phyloP scores from a whole-genome alignment of 2,329 filamentous ascomycete genomes.

The Fusarium nisikadoi region DNA sequence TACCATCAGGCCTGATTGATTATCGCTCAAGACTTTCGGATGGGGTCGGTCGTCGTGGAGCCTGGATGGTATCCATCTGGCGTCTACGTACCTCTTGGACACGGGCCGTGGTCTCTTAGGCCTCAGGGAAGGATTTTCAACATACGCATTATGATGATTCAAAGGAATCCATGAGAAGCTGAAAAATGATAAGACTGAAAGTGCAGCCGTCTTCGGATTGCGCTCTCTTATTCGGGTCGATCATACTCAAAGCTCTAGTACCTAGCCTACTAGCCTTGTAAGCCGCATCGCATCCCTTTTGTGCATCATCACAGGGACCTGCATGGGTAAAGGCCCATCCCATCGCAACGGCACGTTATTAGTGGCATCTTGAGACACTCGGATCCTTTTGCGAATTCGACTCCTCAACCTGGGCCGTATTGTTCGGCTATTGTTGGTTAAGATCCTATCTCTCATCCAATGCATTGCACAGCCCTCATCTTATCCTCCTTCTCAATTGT shows the following conservation, averaged over 20 bases:
- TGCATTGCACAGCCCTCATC: neutral
- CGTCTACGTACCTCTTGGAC: neutral
- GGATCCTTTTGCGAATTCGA: neutral
- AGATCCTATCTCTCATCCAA: too few relatives aligned
- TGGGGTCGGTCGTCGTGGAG: conserved; percentile 6
- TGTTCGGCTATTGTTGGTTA: neutral
- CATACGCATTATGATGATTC: neutral
- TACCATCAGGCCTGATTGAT: conserved; percentile 27
- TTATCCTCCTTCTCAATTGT: neutral
- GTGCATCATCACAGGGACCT: neutral
- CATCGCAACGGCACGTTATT: conserved; percentile 21
- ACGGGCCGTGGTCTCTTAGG: neutral
- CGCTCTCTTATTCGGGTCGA: conserved; percentile 30
- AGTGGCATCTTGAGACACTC: conserved; percentile 4
- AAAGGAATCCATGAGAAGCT: conserved; percentile 7
- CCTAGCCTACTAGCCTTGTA: conserved; percentile 6
- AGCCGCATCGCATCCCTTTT: conserved; percentile 25
- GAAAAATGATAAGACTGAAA: conserved; percentile 2
- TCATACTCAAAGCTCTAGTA: conserved; percentile 14
- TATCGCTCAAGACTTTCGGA: conserved; percentile 18
- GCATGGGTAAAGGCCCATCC: conserved; percentile 8
- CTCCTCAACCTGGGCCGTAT: neutral
- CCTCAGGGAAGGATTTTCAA: neutral
- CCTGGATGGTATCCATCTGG: neutral
- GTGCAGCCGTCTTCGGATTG: conserved; percentile 6